phyloP scores from a whole-genome alignment of 345 rosid species.

The Acer negundo region DNA sequence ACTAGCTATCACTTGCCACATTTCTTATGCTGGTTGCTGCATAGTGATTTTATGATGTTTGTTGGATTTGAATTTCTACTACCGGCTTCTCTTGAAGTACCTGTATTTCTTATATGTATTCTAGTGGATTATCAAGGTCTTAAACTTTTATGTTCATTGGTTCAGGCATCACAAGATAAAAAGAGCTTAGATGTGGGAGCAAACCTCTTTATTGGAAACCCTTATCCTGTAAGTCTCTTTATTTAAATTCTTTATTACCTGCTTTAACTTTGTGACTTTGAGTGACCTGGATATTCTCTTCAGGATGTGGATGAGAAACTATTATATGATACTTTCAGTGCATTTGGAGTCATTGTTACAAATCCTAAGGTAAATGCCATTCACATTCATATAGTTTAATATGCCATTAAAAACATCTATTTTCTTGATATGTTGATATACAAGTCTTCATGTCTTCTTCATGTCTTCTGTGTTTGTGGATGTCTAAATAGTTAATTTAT shows the following conservation, averaged over 20 bases:
- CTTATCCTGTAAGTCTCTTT: constrained; percentile 76
- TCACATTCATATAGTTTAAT: background rate
- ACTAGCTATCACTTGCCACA: background rate
- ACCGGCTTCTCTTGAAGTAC: constrained; percentile 3
- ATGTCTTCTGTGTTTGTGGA: background rate
- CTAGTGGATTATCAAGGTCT: constrained; percentile 7
- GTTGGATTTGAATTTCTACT: background rate
- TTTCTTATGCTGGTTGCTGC: background rate
- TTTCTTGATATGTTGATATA: background rate
- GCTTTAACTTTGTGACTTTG: constrained; percentile 17
- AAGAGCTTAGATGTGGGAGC: constrained; percentile 99
- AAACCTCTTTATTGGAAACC: constrained; percentile 94
- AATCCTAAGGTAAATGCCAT: constrained; percentile 82
- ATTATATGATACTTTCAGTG: constrained; percentile 94
- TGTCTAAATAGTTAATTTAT: background rate
- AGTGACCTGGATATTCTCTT: constrained; percentile 21
- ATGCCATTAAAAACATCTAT: background rate
- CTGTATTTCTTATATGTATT: background rate
- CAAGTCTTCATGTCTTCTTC: background rate
- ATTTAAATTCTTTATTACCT: background rate
- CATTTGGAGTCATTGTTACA: constrained; percentile 93
- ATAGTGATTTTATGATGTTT: background rate
- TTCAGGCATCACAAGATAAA: constrained; percentile 97
- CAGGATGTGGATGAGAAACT: constrained; percentile 99
- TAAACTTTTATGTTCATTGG: constrained; percentile 11